Evolutionary conservation across 495 filamentous ascomycete genomes (phyloP).

Genomic region (Aspergillus panamensis): DNA sequence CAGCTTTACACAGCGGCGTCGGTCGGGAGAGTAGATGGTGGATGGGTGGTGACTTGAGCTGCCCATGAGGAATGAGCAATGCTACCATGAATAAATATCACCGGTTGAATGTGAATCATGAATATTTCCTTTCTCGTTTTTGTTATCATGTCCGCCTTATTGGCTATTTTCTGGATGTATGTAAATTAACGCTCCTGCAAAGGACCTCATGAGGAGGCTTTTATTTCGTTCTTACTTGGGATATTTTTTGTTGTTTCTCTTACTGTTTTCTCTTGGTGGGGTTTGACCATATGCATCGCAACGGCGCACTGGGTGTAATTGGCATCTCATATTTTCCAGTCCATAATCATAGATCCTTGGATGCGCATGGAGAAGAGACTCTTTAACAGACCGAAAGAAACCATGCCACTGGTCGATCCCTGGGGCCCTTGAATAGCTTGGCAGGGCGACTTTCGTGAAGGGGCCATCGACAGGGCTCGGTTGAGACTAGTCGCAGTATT

Average conservation of each 20-base stretch:
- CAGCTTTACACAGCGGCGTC: constrained; percentile 73
- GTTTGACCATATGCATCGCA: constrained; percentile 5
- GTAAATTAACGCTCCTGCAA: not conserved
- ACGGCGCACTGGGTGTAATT: constrained; percentile 7
- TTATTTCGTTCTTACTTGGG: not conserved
- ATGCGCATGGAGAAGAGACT: too few relatives aligned
- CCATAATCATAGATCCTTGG: too few relatives aligned
- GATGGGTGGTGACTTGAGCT: not conserved
- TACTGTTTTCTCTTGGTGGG: not conserved
- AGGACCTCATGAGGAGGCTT: not conserved
- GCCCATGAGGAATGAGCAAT: constrained; percentile 12
- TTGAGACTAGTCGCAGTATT: not conserved
- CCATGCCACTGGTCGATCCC: not conserved
- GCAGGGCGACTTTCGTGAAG: not conserved
- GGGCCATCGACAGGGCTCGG: not conserved
- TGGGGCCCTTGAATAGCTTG: not conserved
- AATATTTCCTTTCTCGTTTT: constrained; percentile 4
- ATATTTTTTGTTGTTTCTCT: constrained; percentile 1
- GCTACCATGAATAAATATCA: constrained; percentile 8
- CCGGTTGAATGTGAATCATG: constrained; percentile 4
- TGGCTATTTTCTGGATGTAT: not conserved
- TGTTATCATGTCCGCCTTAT: constrained; percentile 3
- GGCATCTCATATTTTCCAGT: not conserved
- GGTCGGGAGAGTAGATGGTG: constrained; percentile 20
- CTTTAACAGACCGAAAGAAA: too few relatives aligned